Evolutionary conservation across 1,139 yeast genomes (phyloP), one percentile per base, ranked within the genome.

Genomic region (Wickerhamomyces sp.): DNA sequence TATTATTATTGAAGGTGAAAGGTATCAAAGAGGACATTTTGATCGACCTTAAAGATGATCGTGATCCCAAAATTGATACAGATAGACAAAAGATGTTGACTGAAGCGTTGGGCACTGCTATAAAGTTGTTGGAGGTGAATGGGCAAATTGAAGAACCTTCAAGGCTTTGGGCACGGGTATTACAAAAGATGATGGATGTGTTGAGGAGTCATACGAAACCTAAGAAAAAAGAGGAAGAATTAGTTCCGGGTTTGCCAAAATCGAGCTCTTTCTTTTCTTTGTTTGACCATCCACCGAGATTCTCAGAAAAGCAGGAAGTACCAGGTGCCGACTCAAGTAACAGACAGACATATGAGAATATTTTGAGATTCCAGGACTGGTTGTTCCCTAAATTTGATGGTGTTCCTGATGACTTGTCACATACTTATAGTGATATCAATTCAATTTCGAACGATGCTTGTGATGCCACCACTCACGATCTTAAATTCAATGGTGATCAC

Each of bases 61-160:
- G 38, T 17, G 26, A 24, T 6, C n/a, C 15, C 17, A 35, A 33
- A 12, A 36, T 36, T 17, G 29, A 31, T n/a, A 39, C 38, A 17
- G 42, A 42, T 18, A 25, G 41, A 5, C 35, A 36, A 6, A 36
- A 31, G 5, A 36, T 49, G 39, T 31, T 49, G 24, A 19, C 42
- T 2, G 38, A 39, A 26, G 39, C 55, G 19, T 45, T 55, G 52
- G 30, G 46, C 5, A 44, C 53, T 1, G 48, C 51, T 4, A 49
- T 56, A 23, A 38, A 35, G 15, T 43, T 54, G 4, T 40, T 57
- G 9, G 32, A 33, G 0, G 35, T 46, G n/a, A 55, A 52, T 35
- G 57, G 55, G 4, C 41, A 39, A 6, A 35, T 47, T 27, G 61
- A 57, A 34, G 37, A 40, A 2, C 42, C 52, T 4, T 47, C 55